These are phyloP conservation scores for Aspergillus costaricaensis DNA, from an alignment of 2,329 filamentous ascomycete species.

Conservation along the genomic window DNA sequence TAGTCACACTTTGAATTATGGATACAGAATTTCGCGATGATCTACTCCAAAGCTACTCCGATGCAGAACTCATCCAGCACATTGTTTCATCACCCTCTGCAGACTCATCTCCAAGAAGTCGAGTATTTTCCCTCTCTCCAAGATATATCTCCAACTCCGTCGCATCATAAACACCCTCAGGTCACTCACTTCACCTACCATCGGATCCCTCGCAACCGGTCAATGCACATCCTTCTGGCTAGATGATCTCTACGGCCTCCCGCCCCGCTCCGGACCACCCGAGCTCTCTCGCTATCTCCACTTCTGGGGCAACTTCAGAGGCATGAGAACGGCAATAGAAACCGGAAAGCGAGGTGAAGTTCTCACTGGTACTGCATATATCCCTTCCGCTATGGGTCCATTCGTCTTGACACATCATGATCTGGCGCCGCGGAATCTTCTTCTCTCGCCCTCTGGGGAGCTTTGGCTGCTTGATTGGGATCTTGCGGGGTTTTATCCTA, in stretches of 20 bases:
- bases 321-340: slow-evolving; percentile 16
- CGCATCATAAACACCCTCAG: slow-evolving; percentile 20
- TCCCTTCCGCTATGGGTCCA: background rate
- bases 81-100: background rate
- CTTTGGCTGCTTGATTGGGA: slow-evolving; percentile 23
- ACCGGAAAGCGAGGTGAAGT: slow-evolving; percentile 6
- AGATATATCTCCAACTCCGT: slow-evolving; percentile 19
- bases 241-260: slow-evolving; percentile 25
- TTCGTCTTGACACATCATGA: slow-evolving; percentile 26
- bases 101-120: too few relatives aligned
- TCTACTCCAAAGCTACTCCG: background rate
- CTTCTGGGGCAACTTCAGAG: slow-evolving; percentile 26
- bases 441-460: slow-evolving; percentile 18
- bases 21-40: background rate
- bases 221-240: slow-evolving; percentile 24
- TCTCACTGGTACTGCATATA: background rate
- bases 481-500: slow-evolving; percentile 20
- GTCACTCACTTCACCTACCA: slow-evolving; percentile 23
- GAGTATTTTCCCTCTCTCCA: background rate
- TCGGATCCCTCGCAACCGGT: slow-evolving; percentile 21
- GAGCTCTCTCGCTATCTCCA: slow-evolving; percentile 21
- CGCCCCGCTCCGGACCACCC: slow-evolving; percentile 14
- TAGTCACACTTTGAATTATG: background rate
- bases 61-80: background rate
- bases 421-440: slow-evolving; percentile 22